Base-by-base conservation (phyloP, 345 rosid species). In the Sonneratia caseolaris region DNA sequence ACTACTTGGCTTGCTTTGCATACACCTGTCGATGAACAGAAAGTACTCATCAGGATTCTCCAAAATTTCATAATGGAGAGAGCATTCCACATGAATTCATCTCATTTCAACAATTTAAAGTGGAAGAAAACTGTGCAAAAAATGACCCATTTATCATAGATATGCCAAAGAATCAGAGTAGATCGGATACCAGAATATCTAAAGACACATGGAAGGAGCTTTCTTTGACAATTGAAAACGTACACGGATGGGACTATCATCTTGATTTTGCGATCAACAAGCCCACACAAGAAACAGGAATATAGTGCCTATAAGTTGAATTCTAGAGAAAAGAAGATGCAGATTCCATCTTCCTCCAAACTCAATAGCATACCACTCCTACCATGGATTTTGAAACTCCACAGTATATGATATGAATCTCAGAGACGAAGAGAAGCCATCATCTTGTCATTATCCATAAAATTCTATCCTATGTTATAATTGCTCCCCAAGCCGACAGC, bases 1-100 rank as follows among this genome's bases (percentile, higher is more conserved):
- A 69, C 94, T 76, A 88, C 73, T 78, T 91, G 97, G 82, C 96
- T 91, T 32, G 97, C 97, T 75, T 78, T 85, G 83, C 97, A 87
- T 79, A 45, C 69, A 77, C 89, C 98, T 89, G 71, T 59, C 76
- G 1, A 47, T 75, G 40, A n/a, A 65, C 68, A 7, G 38, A 49
- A 24, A 7, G 22, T 16, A 12, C 11, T 22, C 27, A 18, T 19
- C 5, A 72, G 42, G 51, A 64, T 10, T 68, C 36, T 37, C 57
- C 37, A 37, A 19, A 53, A 48, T 36, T 9, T 48, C 38, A 27
- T 14, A 62, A 10, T 18, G 5, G 9, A 62, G 66, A 14, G 4
- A 9, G 22, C 14, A 13, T 53, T 16, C 21, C 22, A 53, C 57
- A 16, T 15, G 57, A 53, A 19, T 53, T 15, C 3, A 8, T 9